Conservation (phyloP, 208 protist genomes). For the Giardia duodenalis region DNA sequence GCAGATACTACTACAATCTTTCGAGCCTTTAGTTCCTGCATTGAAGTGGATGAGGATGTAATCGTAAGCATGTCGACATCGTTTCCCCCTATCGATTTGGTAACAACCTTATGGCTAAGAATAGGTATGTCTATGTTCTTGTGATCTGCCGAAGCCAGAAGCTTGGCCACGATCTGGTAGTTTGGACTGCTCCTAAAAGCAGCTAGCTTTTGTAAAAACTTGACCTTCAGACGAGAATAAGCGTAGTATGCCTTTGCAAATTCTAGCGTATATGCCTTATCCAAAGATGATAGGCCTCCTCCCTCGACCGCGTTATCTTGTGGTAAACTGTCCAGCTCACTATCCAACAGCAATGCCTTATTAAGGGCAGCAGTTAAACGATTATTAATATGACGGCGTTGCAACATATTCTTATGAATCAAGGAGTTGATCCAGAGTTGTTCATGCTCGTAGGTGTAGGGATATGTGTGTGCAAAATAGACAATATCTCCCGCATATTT, state of each 20-base stretch:
- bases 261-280: constrained; percentile 18
- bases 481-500: not conserved
- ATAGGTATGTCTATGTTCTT: constrained; percentile 28
- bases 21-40: constrained; percentile 23
- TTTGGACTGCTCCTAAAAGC: constrained; percentile 35
- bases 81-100: constrained; percentile 61
- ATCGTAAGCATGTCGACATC: constrained; percentile 68
- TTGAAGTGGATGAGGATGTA: constrained; percentile 48
- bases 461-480: constrained; percentile 27
- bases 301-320: not conserved
- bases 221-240: constrained; percentile 48
- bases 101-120: constrained; percentile 53
- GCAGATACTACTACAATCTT: constrained; percentile 63
- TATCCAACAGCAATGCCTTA: not conserved
- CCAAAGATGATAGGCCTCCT: too few species aligned
- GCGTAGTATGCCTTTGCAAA: constrained; percentile 48
- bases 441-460: not conserved
- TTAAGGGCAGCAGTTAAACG: not conserved
- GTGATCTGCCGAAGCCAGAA: not conserved
- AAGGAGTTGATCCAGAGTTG: not conserved
- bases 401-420: not conserved
- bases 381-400: not conserved
- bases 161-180: constrained; percentile 20
- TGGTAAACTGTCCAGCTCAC: too few species aligned
- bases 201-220: constrained; percentile 42